These are phyloP conservation scores for Blastomyces silverae DNA, from an alignment of 2,329 filamentous ascomycete genomes.

Conservation along the genomic window DNA sequence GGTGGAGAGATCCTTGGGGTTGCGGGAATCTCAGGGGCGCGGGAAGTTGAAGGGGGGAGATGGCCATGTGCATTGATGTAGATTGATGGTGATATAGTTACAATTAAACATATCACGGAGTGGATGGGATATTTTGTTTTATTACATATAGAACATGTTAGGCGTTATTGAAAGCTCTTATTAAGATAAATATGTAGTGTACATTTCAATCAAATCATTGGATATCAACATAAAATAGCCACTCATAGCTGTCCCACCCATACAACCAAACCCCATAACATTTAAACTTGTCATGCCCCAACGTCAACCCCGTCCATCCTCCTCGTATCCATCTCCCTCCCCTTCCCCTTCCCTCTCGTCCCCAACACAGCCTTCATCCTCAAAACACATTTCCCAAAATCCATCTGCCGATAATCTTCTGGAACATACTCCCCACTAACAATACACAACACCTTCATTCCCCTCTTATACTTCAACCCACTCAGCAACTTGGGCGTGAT, in stretches of 20 bases:
- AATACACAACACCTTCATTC: constrained; percentile 92
- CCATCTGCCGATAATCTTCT: constrained; percentile 32
- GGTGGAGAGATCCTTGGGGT: constrained; percentile 46
- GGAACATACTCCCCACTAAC: constrained; percentile 68
- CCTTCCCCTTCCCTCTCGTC: constrained; percentile 14
- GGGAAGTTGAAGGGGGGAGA: constrained; percentile 26
- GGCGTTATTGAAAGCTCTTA: neutral
- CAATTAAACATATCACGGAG: too few species aligned
- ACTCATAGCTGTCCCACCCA: neutral
- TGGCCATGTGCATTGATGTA: constrained; percentile 14
- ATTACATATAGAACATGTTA: neutral
- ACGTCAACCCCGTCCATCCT: constrained; percentile 5
- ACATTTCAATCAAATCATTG: neutral
- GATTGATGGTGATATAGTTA: neutral
- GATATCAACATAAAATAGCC: neutral
- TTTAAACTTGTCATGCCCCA: constrained; percentile 5
- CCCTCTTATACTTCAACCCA: constrained; percentile 74
- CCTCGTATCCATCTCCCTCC: neutral
- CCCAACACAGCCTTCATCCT: constrained; percentile 31
- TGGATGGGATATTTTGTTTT: neutral
- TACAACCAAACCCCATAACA: neutral
- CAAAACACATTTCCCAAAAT: constrained; percentile 34
- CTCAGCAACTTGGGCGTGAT: constrained; percentile 93
- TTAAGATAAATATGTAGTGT: neutral
- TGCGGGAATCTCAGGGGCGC: constrained; percentile 43